Base-by-base conservation (phyloP, 768 basidiomycete genomes). In the Boletus sp. region DNA sequence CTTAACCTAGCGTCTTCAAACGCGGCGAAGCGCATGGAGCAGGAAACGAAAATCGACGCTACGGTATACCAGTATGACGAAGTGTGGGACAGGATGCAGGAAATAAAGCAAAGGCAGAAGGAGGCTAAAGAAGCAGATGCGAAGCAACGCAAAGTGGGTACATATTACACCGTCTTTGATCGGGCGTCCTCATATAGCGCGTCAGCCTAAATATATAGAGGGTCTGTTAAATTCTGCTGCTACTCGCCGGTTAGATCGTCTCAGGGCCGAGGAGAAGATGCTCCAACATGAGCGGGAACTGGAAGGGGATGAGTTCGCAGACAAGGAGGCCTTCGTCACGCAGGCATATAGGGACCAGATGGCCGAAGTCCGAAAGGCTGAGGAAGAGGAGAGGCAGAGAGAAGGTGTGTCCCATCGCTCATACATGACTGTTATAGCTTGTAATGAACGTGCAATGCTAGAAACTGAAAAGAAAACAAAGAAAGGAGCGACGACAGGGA, bases 181-280 rank as follows among this genome's bases (percentile, higher is more conserved):
- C 27, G 25, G 35, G 37, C 45, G 40, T 50, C 53, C 55, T 60
- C 50, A 66, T 50, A 21, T 25, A 50, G 58, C 50, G 29, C 53
- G 42, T 45, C 32, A 95, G 91, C 96, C 96, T 1, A 98, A 97
- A 75, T 98, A 98, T 66, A 97, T 98, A 49, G 79, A 80, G 37
- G 83, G 80, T 25, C 80, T 98, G 33, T 75, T 98, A 2, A 73
- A 75, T 15, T 83, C 91, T 8, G 94, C 97, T 29, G 84, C 85
- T n/a, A 93, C 93, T 27, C 81, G 97, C 25, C 84, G 86, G 63
- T 70, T 96, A 45, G 97, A 99, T 70, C 82, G 91, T 64, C 73
- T 98, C 11, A 80, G 94, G 50, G 97, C 97, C 0, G 97, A 99
- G 71, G 96, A 98, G 73, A 98, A 98, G 78, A 88, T 96, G 88